phyloP scores from a whole-genome alignment of 345 rosid species.

The Bruguiera gymnorhiza region DNA sequence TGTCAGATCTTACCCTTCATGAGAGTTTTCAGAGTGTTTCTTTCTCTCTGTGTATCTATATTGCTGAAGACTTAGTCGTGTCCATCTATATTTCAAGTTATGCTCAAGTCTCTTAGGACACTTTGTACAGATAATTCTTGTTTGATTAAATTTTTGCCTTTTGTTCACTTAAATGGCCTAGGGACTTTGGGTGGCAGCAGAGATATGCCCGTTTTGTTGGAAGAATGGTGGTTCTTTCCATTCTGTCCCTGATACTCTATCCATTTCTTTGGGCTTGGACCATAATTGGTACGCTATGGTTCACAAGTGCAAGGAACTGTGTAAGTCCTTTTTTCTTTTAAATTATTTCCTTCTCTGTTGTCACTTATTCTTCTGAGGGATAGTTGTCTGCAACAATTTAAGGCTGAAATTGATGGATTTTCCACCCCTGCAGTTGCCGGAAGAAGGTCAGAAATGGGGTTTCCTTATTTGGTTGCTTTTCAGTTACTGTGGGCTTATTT shows the following conservation, averaged over 20 bases:
- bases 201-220: conserved; percentile 88
- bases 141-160: conserved; percentile 4
- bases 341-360: conserved; percentile 6
- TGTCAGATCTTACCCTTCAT: background rate
- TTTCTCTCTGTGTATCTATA: too few relatives aligned
- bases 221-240: conserved; percentile 74
- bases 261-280: conserved; percentile 99
- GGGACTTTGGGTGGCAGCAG: conserved; percentile 99
- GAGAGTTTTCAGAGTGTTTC: too few relatives aligned
- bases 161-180: conserved; percentile 19
- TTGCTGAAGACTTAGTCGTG: background rate
- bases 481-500: conserved; percentile 91
- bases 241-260: conserved; percentile 68
- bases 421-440: conserved; percentile 61
- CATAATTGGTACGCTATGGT: conserved; percentile 86
- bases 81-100: background rate
- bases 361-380: background rate
- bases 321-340: conserved; percentile 46
- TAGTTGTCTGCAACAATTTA: conserved; percentile 7
- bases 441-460: conserved; percentile 96
- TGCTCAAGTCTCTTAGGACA: background rate
- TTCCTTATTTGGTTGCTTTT: conserved; percentile 93
- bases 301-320: conserved; percentile 64
- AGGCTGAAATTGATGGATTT: conserved; percentile 4
- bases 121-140: conserved; percentile 4